Conservation (phyloP, 2,329 filamentous ascomycete species). For the Ophiocordyceps camponoti-saundersi region DNA sequence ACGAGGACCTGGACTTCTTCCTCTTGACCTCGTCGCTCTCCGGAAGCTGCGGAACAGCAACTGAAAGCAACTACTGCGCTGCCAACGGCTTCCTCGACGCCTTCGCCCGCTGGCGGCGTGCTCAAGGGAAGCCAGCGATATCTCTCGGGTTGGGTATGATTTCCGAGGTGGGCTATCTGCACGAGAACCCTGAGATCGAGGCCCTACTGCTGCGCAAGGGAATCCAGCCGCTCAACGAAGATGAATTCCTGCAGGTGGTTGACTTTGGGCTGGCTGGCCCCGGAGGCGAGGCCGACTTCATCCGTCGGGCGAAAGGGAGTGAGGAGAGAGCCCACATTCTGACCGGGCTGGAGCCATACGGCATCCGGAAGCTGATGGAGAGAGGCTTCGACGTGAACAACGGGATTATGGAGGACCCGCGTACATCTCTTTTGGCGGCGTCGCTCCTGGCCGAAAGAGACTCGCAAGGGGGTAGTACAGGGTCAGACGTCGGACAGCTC, state of each 20-base stretch:
- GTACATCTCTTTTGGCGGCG: conserved; percentile 5
- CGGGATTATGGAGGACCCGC: conserved; percentile 5
- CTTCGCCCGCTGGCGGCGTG: conserved; percentile 12
- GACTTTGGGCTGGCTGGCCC: conserved; percentile 4
- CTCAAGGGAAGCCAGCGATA: conserved; percentile 9
- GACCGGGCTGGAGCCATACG: conserved; percentile 9
- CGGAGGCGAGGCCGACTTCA: background rate
- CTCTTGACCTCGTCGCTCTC: conserved; percentile 8
- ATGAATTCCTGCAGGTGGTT: conserved; percentile 12
- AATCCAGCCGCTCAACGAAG: conserved; percentile 15
- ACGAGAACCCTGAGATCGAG: conserved; percentile 18
- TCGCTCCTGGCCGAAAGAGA: conserved; percentile 1
- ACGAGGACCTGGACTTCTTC: conserved; percentile 14
- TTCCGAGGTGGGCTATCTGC: conserved; percentile 17
- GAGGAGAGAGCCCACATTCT: conserved; percentile 6
- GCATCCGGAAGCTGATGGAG: conserved; percentile 5
- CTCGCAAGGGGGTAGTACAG: background rate
- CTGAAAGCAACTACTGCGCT: conserved; percentile 15
- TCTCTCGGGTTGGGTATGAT: conserved; percentile 16
- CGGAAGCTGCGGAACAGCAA: conserved; percentile 13
- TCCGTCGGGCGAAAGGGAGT: background rate
- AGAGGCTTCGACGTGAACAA: conserved; percentile 6
- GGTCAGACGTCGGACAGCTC: background rate
- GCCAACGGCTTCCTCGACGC: conserved; percentile 15
- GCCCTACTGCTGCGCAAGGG: conserved; percentile 16